These are phyloP conservation scores for Populus hybrid DNA, from an alignment of 441 rosid species.

Conservation along the genomic window DNA sequence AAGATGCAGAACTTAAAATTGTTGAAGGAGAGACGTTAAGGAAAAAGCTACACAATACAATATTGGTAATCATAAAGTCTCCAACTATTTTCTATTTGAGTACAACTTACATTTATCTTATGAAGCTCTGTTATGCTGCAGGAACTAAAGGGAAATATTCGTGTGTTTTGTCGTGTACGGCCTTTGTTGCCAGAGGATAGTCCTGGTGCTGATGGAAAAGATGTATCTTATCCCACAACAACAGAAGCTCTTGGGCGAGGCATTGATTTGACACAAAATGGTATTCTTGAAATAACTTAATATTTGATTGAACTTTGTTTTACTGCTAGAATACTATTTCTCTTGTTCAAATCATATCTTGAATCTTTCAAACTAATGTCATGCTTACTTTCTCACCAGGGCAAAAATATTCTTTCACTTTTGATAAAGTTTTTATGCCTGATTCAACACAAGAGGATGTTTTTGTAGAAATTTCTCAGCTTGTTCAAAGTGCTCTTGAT, in stretches of 20 bases:
- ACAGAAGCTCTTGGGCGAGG: conserved; percentile 73
- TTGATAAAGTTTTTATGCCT: conserved; percentile 81
- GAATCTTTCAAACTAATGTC: conserved; percentile 2
- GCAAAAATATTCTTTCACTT: conserved; percentile 77
- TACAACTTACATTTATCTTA: neutral
- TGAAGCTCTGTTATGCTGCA: conserved; percentile 21
- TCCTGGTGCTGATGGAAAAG: conserved; percentile 46
- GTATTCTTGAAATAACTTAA: conserved; percentile 35
- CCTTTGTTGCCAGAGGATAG: conserved; percentile 78
- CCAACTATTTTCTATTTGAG: neutral
- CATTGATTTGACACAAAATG: conserved; percentile 78
- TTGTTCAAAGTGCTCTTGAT: conserved; percentile 96
- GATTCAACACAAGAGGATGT: conserved; percentile 87
- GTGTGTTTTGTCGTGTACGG: conserved; percentile 95
- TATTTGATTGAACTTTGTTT: neutral
- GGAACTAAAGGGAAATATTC: conserved; percentile 98
- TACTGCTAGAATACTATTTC: neutral
- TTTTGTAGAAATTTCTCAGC: conserved; percentile 87
- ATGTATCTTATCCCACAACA: conserved; percentile 67
- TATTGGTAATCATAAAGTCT: conserved; percentile 50
- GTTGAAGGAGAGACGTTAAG: conserved; percentile 80
- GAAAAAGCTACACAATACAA: conserved; percentile 88
- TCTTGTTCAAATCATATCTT: conserved; percentile 1
- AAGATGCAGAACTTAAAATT: conserved; percentile 63
- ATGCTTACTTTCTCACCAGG: conserved; percentile 36